Evolutionary conservation across 2,329 filamentous ascomycete genomes (phyloP).

Genomic region (Ophiobolus disseminans): DNA sequence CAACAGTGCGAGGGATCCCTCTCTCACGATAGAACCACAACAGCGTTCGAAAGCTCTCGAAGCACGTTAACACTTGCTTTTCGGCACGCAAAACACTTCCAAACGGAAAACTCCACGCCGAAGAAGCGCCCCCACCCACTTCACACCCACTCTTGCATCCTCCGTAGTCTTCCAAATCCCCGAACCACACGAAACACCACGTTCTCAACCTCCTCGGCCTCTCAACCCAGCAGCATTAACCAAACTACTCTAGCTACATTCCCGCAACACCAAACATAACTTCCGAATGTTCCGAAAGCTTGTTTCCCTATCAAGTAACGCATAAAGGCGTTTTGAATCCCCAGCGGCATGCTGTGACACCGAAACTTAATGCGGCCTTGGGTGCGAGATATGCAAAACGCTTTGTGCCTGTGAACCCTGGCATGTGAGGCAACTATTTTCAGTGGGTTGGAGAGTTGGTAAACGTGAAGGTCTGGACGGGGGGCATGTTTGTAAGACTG

Average conservation of each 20-base stretch:
- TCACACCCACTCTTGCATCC: background rate
- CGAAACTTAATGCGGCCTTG: background rate
- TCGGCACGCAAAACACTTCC: background rate
- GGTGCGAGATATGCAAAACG: too few species aligned
- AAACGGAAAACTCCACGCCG: background rate
- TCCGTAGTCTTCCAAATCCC: background rate
- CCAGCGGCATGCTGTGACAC: background rate
- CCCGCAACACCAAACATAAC: background rate
- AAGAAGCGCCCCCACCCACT: background rate
- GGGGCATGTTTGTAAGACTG: too few species aligned
- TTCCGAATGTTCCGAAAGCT: background rate
- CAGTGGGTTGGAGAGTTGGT: too few species aligned
- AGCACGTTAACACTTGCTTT: background rate
- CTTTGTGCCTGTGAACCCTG: too few species aligned
- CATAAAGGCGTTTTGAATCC: background rate
- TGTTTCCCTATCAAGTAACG: background rate
- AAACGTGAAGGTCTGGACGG: too few species aligned
- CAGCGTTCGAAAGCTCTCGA: background rate
- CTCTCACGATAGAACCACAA: too few species aligned
- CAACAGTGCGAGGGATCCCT: too few species aligned
- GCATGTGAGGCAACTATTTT: too few species aligned
- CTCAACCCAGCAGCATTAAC: too few species aligned
- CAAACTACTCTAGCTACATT: background rate
- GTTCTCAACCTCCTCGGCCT: too few species aligned
- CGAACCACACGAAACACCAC: background rate